Evolutionary conservation across 345 rosid species (phyloP).

Genomic region (Punica granatum): DNA sequence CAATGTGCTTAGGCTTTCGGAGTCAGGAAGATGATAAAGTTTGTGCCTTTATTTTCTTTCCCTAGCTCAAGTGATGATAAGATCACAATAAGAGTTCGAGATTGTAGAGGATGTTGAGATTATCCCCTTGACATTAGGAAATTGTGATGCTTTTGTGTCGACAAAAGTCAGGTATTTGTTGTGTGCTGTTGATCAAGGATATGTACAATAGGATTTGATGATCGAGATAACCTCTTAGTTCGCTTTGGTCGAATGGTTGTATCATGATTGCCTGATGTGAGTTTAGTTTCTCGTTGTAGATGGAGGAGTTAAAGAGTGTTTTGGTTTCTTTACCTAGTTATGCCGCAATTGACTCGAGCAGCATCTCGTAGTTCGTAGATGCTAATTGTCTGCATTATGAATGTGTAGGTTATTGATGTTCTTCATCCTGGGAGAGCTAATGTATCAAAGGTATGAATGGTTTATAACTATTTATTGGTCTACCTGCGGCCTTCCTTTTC

Average conservation of each 20-base stretch:
- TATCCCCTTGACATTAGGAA: neutral
- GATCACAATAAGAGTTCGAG: neutral
- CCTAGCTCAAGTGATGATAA: neutral
- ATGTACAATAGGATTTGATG: neutral
- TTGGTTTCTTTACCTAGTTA: neutral
- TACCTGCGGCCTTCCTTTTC: neutral
- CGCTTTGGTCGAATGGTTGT: neutral
- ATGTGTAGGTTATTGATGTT: conserved; percentile 75
- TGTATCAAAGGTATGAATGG: conserved; percentile 69
- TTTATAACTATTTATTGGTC: neutral
- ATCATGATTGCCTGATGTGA: neutral
- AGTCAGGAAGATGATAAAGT: neutral
- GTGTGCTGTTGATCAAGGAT: neutral
- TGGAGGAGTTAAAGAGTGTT: neutral
- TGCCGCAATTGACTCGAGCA: neutral
- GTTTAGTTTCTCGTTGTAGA: neutral
- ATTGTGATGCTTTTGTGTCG: neutral
- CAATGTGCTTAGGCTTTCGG: neutral
- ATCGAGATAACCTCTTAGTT: neutral
- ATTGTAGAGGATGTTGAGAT: neutral
- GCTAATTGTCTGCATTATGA: neutral
- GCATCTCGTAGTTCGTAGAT: neutral
- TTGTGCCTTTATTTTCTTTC: neutral
- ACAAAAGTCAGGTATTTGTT: neutral
- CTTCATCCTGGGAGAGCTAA: conserved; percentile 93